Evolutionary conservation across 2,329 filamentous ascomycete species (phyloP).

Genomic region (Colletotrichum nymphaeae): DNA sequence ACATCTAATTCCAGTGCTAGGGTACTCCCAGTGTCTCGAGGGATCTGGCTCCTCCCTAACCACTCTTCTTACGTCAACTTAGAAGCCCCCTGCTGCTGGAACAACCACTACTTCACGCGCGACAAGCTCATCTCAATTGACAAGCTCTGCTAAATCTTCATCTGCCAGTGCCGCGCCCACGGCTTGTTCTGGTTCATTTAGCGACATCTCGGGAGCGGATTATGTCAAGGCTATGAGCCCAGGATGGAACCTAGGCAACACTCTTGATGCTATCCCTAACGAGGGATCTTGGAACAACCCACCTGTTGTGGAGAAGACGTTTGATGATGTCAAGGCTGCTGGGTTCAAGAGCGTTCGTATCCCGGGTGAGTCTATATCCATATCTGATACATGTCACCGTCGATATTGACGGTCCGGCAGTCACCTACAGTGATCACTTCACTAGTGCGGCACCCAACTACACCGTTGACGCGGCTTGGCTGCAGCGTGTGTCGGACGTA

Average conservation of each 20-base stretch:
- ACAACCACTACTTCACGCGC: neutral
- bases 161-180: slow-evolving; percentile 15
- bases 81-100: neutral
- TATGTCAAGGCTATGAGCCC: slow-evolving; percentile 61
- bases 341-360: slow-evolving; percentile 70
- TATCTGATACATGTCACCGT: no score
- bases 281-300: slow-evolving; percentile 71
- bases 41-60: slow-evolving; percentile 2
- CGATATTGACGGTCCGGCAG: slow-evolving; percentile 42
- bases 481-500: slow-evolving; percentile 67
- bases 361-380: slow-evolving; percentile 45
- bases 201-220: slow-evolving; percentile 55
- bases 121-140: neutral
- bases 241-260: slow-evolving; percentile 72
- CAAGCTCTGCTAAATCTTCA: slow-evolving; percentile 9
- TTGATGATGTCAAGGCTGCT: slow-evolving; percentile 61
- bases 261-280: slow-evolving; percentile 54
- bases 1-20: neutral
- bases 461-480: slow-evolving; percentile 64
- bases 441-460: slow-evolving; percentile 60
- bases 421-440: slow-evolving; percentile 70
- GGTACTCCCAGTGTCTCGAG: slow-evolving; percentile 35
- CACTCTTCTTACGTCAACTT: slow-evolving; percentile 11
- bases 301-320: slow-evolving; percentile 59
- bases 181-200: slow-evolving; percentile 55